These are phyloP conservation scores for Anisodus acutangulus DNA, from an alignment of 257 asterid genomes.

Conservation along the genomic window DNA sequence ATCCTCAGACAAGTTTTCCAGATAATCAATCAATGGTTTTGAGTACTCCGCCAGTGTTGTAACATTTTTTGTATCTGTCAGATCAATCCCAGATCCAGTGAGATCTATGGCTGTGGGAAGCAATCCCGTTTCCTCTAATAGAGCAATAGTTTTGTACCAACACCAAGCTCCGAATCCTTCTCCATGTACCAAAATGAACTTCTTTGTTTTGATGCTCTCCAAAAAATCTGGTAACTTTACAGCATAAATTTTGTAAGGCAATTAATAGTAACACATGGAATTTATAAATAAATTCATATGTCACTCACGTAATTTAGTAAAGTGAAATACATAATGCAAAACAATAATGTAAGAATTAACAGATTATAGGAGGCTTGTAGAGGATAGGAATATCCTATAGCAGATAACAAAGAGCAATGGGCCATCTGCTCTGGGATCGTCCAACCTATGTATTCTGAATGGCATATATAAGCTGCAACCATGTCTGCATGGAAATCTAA, in stretches of 20 bases:
- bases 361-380: too few species aligned
- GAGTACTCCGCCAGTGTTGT: slow-evolving; percentile 70
- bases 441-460: neutral
- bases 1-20: slow-evolving; percentile 69
- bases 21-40: slow-evolving; percentile 78
- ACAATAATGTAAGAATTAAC: too few species aligned
- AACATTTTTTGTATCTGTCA: slow-evolving; percentile 67
- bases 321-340: neutral
- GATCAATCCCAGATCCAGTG: slow-evolving; percentile 85
- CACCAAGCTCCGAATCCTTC: slow-evolving; percentile 99
- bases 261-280: slow-evolving; percentile 19
- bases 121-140: slow-evolving; percentile 84
- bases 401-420: neutral
- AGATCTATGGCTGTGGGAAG: slow-evolving; percentile 79
- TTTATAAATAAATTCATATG: neutral
- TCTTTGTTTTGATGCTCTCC: slow-evolving; percentile 86
- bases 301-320: neutral
- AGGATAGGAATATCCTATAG: too few species aligned
- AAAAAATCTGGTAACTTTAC: slow-evolving; percentile 71
- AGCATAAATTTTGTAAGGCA: slow-evolving; percentile 29
- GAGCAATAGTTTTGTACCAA: slow-evolving; percentile 93
- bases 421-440: neutral
- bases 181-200: slow-evolving; percentile 87
- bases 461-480: neutral
- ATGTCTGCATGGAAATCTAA: neutral